Conservation (phyloP, 129 eudicot genomes). For the sunflower (Helianthus annuus) region DNA sequence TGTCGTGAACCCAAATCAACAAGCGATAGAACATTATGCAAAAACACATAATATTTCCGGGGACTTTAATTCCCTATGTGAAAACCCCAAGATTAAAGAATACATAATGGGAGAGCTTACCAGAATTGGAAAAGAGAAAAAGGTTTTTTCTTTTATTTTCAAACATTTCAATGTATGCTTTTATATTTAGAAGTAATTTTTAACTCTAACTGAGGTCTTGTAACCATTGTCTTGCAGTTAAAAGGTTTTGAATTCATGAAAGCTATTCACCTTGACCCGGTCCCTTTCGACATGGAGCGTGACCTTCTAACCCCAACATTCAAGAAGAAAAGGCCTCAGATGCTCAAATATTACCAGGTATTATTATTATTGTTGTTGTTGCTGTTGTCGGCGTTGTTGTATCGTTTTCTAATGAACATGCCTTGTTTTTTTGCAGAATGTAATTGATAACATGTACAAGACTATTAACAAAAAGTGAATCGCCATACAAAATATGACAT, state of each 20-base stretch:
- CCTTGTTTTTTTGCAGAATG: conserved; percentile 17
- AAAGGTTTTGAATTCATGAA: conserved; percentile 81
- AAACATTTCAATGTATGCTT: neutral
- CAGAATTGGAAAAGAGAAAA: conserved; percentile 73
- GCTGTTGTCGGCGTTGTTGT: neutral
- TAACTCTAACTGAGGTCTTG: neutral
- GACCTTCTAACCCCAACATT: conserved; percentile 88
- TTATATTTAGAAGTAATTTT: no score
- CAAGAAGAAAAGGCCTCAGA: conserved; percentile 88
- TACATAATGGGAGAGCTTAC: conserved; percentile 65
- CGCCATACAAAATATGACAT: neutral
- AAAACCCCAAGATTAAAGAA: conserved; percentile 60
- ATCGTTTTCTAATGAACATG: neutral
- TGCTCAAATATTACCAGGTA: conserved; percentile 85
- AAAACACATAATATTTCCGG: conserved; percentile 61
- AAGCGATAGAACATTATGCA: conserved; percentile 71
- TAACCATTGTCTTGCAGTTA: conserved; percentile 45
- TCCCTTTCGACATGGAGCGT: conserved; percentile 83
- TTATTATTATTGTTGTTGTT: no score
- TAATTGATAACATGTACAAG: conserved; percentile 41
- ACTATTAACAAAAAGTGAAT: conserved; percentile 36
- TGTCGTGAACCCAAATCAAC: conserved; percentile 65
- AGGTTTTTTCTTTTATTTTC: conserved; percentile 35
- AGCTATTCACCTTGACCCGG: conserved; percentile 82
- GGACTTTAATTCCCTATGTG: conserved; percentile 63